These are phyloP conservation scores for Phialocephala sp. DNA, from an alignment of 2,329 filamentous ascomycete species.

Conservation along the genomic window DNA sequence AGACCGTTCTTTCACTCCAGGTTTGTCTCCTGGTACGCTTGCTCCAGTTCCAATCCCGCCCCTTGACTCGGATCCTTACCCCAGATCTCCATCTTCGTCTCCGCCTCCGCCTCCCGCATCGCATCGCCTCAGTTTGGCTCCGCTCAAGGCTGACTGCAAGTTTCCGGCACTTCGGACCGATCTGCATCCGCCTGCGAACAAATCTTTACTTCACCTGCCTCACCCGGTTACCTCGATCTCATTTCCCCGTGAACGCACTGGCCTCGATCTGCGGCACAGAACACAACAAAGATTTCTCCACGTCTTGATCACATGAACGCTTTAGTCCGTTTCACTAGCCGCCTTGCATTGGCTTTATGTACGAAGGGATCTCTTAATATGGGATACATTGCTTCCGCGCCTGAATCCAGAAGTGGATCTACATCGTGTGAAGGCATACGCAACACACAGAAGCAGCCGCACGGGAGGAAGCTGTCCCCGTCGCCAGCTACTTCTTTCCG, in stretches of 20 bases:
- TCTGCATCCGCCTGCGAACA: neutral
- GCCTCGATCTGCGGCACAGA: slow-evolving; percentile 1
- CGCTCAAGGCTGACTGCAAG: neutral
- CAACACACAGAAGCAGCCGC: neutral
- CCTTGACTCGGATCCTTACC: neutral
- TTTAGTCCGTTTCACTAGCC: neutral
- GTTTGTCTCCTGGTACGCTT: neutral
- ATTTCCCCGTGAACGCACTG: neutral
- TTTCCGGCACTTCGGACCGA: slow-evolving; percentile 4
- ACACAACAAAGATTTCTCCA: neutral
- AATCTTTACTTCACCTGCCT: neutral
- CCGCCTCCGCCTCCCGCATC: neutral
- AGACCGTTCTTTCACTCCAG: slow-evolving; percentile 7
- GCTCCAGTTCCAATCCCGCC: neutral
- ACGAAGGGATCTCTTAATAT: neutral
- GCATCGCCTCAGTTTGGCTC: neutral
- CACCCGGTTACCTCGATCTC: neutral
- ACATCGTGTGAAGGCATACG: neutral
- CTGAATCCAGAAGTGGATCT: neutral
- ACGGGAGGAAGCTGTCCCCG: neutral
- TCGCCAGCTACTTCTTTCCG: neutral
- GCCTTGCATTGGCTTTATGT: neutral
- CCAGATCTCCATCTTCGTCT: slow-evolving; percentile 5
- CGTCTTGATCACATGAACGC: neutral
- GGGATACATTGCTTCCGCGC: neutral